These are phyloP conservation scores for Scutellaria minor DNA, from an alignment of 257 asterid species.

Conservation along the genomic window DNA sequence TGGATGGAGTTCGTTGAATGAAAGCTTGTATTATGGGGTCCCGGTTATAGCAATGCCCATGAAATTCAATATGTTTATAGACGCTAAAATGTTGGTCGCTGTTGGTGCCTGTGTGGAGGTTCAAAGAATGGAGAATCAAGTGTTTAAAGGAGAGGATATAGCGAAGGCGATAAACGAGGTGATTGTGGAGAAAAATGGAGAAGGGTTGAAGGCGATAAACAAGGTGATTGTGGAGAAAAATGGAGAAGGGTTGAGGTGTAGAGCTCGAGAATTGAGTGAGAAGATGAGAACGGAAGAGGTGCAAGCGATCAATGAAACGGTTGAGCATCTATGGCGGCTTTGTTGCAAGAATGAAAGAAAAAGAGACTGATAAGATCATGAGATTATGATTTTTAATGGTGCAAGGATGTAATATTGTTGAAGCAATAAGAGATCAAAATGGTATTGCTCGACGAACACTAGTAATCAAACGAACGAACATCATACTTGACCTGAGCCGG, in stretches of 20 bases:
- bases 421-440: neutral
- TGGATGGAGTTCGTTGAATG: conserved; percentile 52
- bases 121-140: conserved; percentile 30
- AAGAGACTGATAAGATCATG: neutral
- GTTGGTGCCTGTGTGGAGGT: conserved; percentile 46
- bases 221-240: conserved; percentile 33
- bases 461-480: too few species aligned
- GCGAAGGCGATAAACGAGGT: conserved; percentile 35
- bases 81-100: conserved; percentile 37
- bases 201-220: conserved; percentile 34
- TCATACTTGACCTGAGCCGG: too few species aligned
- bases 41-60: conserved; percentile 49
- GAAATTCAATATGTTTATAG: conserved; percentile 38
- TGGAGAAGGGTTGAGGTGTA: conserved; percentile 35
- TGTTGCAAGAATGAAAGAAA: conserved; percentile 14
- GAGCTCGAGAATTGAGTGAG: conserved; percentile 35
- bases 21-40: conserved; percentile 46
- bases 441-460: neutral
- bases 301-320: conserved; percentile 21
- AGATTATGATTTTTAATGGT: too few species aligned
- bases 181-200: conserved; percentile 30
- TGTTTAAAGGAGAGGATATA: conserved; percentile 40
- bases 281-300: conserved; percentile 41
- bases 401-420: too few species aligned
- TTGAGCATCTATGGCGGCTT: conserved; percentile 27